phyloP scores from a whole-genome alignment of 23 red algal species.

The Porphyridium purpureum region DNA sequence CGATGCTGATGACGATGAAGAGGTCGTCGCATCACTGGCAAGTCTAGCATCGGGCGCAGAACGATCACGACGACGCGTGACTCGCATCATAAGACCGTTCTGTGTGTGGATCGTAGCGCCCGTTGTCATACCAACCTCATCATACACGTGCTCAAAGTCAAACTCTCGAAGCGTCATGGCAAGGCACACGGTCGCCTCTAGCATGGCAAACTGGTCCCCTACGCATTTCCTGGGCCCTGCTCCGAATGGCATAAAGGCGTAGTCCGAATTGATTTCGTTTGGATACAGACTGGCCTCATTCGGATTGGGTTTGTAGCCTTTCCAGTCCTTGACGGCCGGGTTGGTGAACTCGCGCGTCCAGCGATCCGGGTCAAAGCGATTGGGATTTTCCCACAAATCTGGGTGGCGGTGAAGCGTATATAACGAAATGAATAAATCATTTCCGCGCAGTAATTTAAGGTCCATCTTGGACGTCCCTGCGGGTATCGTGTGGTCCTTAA shows the following conservation, averaged over 20 bases:
- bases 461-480: conserved; percentile 18
- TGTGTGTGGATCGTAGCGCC: conserved; percentile 71
- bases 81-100: conserved; percentile 29
- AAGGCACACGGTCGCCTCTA: conserved; percentile 38
- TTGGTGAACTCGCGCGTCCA: conserved; percentile 35
- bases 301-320: conserved; percentile 28
- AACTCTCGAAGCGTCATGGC: conserved; percentile 32
- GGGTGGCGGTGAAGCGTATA: conserved; percentile 50
- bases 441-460: conserved; percentile 27
- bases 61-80: too few relatives aligned
- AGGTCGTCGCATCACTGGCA: too few relatives aligned
- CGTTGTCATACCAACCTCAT: conserved; percentile 23
- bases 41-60: too few relatives aligned
- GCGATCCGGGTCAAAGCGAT: conserved; percentile 42
- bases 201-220: conserved; percentile 67
- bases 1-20: too few relatives aligned
- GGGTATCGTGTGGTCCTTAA: conserved; percentile 30
- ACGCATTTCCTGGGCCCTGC: conserved; percentile 57
- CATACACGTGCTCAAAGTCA: conserved; percentile 23
- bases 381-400: conserved; percentile 42
- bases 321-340: conserved; percentile 41
- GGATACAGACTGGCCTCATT: conserved; percentile 16
- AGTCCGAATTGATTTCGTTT: conserved; percentile 42
- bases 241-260: conserved; percentile 64
- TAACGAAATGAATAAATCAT: conserved; percentile 51